These are phyloP conservation scores for Zymoseptoria brevis DNA, from an alignment of 2,329 filamentous ascomycete genomes.

Conservation along the genomic window DNA sequence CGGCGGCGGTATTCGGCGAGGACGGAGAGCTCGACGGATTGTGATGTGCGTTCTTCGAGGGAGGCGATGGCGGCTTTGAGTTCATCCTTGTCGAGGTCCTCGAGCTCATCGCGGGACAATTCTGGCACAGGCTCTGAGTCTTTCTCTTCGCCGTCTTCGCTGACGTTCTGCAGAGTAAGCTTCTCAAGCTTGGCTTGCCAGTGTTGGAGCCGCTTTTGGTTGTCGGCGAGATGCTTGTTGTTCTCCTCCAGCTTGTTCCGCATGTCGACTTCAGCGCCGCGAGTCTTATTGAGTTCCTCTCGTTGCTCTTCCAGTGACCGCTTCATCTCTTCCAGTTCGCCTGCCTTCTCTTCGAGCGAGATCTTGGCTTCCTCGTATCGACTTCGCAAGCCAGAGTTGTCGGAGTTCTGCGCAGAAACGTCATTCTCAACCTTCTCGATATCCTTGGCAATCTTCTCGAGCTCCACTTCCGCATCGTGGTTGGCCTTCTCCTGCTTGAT, in stretches of 20 bases:
- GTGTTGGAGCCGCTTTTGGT: constrained; percentile 72
- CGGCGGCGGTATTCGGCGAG: constrained; percentile 80
- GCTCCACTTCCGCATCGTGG: constrained; percentile 69
- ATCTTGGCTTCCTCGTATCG: constrained; percentile 74
- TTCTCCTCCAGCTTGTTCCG: constrained; percentile 95
- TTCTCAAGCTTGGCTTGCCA: constrained; percentile 89
- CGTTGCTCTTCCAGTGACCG: constrained; percentile 79
- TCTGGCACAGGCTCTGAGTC: constrained; percentile 58
- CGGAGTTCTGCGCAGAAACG: constrained; percentile 65
- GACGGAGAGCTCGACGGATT: constrained; percentile 81
- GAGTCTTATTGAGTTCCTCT: constrained; percentile 76
- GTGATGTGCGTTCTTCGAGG: constrained; percentile 70
- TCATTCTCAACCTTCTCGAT: constrained; percentile 72
- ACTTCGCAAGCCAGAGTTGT: constrained; percentile 63
- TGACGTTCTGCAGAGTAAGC: constrained; percentile 70
- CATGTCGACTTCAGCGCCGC: constrained; percentile 93
- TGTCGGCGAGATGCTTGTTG: constrained; percentile 79
- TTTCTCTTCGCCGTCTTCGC: constrained; percentile 48
- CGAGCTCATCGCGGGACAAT: constrained; percentile 65
- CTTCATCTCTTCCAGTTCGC: constrained; percentile 72
- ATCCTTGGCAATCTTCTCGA: constrained; percentile 63
- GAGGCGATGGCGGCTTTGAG: constrained; percentile 58
- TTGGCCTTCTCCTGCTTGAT: constrained; percentile 78
- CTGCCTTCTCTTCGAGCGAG: constrained; percentile 67
- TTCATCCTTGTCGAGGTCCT: constrained; percentile 54